Evolutionary conservation across 805 yeast genomes (phyloP), one percentile per base, ranked within the genome.

Genomic region (Yamadazyma scolyti): DNA sequence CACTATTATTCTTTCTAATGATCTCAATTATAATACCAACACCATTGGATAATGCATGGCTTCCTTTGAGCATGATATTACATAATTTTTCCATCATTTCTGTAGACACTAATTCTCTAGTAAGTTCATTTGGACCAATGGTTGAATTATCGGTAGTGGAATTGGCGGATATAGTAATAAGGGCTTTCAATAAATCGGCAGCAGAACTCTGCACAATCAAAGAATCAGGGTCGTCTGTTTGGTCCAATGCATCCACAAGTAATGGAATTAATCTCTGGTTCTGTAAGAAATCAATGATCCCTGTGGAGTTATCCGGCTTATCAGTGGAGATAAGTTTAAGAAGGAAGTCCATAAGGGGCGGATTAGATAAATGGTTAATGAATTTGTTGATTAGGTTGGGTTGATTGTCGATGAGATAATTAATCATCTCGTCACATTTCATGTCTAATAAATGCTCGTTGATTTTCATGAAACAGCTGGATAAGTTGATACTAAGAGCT

Each of bases 391-490:
- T 71, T 30, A 66, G 46, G 14, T 49, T 44, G 14, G 67, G 58
- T 45, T 66, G 71, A 43, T 62, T 61, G 27, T 64, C 70, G 33
- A 66, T 62, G 20, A 66, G 51, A 39, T 61, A 64, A 14, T 66
- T 51, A 25, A 66, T 59, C 70, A 66, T 65, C 36, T 66, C 71
- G 38, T 65, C 73, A 43, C 70, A 64, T 43, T 66, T 65, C 73
- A 66, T 65, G 46, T 66, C 73, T 32, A 66, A 47, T 39, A 66
- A 52, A 36, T 65, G 71, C 46, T 90, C 97, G 65, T 84, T 85
- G 41, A 89, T 84, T 56, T 86, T 89, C 77, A 90, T 85, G 58
- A 93, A 87, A 56, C 82, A 83, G 2, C 95, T 82, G 14, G 96
- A 86, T 27, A 85, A 71, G 38, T 77, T 75, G 43, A 87, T 82